Evolutionary conservation across 2,329 filamentous ascomycete genomes (phyloP), one percentile per base, ranked within the genome.

Genomic region (Xylariomycetidae sp.): DNA sequence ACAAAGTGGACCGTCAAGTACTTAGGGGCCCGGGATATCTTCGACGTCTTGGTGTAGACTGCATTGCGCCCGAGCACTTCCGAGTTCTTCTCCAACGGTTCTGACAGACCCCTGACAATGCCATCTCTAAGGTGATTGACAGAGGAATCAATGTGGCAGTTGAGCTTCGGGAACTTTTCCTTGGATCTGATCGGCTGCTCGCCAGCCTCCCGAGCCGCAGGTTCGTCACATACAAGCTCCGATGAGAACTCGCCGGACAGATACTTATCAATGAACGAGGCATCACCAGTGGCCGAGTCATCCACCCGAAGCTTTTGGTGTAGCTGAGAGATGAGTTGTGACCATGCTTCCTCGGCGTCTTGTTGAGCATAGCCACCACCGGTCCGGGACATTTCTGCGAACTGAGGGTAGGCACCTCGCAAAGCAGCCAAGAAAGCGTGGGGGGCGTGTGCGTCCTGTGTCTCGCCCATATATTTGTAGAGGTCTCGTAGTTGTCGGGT

Each of bases 261-360:
- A 65, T 90, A 96, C 58, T 83, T 87, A 56, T 95, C 87, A 42
- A 98, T 75, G 56, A 94, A 95, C 0, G 85, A 85, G 1, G 68
- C 58, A 3, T 79, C 71, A 3, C 67, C 55, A 3, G 66, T 60
- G 13, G 56, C 55, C 6, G 37, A 10, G 12, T 42, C 42, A 49
- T 76, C 79, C 43, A 84, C 61, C 54, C 78, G 81, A 31, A 96
- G 65, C 55, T 85, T 90, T 51, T 84, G 76, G 42, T 83, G 79
- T 23, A 98, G 65, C 53, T 90, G 85, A 27, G 83, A 79, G 5
- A 98, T 66, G 41, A 98, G 93, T 57, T 96, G 90, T 14, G 90
- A 92, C 88, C 90, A 98, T 29, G 90, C 92, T 61, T 98, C 92
- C 60, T 98, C 92, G 1, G 92, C 92, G 65, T 98, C 92, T 63